Evolutionary conservation across 2,329 filamentous ascomycete genomes (phyloP).

Genomic region (Aspergillus versicolor): DNA sequence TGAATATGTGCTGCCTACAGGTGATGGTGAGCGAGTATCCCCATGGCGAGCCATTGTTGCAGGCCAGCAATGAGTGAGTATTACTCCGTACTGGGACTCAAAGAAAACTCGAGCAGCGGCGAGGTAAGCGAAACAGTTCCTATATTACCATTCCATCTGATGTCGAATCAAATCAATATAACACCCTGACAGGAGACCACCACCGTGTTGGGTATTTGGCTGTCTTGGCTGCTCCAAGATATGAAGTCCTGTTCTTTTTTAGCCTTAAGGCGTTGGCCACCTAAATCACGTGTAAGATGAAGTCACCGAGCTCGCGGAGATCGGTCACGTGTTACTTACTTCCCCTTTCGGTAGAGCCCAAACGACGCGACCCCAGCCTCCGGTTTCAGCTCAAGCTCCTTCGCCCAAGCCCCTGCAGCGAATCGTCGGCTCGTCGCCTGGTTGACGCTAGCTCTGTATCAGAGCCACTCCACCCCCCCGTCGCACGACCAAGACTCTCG

Average conservation of each 20-base stretch:
- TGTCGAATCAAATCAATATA: conserved; percentile 4
- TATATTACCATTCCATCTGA: conserved; percentile 26
- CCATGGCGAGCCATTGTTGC: conserved; percentile 60
- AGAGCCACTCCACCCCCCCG: not conserved
- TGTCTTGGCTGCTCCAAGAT: not conserved
- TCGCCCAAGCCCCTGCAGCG: conserved; percentile 12
- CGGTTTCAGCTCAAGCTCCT: conserved; percentile 29
- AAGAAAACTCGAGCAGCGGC: conserved; percentile 27
- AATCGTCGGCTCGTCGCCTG: not conserved
- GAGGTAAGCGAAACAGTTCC: conserved; percentile 18
- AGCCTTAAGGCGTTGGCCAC: not conserved
- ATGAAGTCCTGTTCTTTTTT: not conserved
- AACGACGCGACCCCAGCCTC: conserved; percentile 26
- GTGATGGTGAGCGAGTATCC: conserved; percentile 82
- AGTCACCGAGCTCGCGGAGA: not conserved
- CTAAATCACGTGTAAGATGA: conserved; percentile 13
- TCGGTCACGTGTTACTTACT: conserved; percentile 17
- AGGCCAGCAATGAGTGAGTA: conserved; percentile 54
- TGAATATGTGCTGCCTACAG: conserved; percentile 80
- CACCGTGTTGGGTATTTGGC: not conserved
- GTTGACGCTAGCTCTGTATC: conserved; percentile 1
- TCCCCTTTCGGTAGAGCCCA: conserved; percentile 27
- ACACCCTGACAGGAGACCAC: conserved; percentile 1
- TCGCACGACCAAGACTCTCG: not conserved
- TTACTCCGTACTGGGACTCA: conserved; percentile 38